A percentile compares a stretch with the other conserved stretches of the same genome.
Conservation (phyloP, 2,329 filamentous ascomycete species). For the Emergomyces pasteurianus region DNA sequence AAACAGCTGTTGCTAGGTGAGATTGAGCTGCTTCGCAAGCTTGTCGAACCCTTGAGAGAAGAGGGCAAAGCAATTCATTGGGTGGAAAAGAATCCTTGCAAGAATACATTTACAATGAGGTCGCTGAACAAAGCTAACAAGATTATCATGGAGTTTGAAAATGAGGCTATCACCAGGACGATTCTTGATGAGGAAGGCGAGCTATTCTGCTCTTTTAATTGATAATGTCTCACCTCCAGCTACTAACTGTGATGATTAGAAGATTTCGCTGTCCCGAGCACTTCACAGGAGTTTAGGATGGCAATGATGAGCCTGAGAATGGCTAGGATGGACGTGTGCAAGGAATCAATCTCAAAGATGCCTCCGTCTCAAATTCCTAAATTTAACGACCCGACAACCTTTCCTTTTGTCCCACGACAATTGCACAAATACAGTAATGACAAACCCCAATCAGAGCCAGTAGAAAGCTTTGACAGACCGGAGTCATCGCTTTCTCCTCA, state of each 20-base stretch:
- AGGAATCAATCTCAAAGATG: neutral
- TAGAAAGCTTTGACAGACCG: neutral
- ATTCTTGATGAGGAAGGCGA: slow-evolving; percentile 10
- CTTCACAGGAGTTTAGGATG: neutral
- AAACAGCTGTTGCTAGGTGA: slow-evolving; percentile 14
- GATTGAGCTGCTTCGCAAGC: slow-evolving; percentile 15
- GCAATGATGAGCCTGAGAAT: neutral
- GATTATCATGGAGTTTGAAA: slow-evolving; percentile 16
- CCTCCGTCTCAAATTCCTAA: neutral
- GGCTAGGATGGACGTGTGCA: neutral
- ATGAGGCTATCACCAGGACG: slow-evolving; percentile 7
- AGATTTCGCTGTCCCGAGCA: neutral
- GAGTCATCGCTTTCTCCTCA: neutral
- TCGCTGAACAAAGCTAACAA: slow-evolving; percentile 12
- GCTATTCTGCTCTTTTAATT: neutral
- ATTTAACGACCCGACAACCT: neutral
- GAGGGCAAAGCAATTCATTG: slow-evolving; percentile 13
- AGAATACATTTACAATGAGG: slow-evolving; percentile 6
- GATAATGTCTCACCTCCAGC: neutral
- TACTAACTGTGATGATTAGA: neutral
- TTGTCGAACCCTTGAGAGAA: slow-evolving; percentile 14
- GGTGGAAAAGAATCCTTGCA: slow-evolving; percentile 6
- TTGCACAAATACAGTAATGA: neutral
- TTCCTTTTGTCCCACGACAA: no score
- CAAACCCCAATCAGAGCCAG: neutral